These are phyloP conservation scores for Laetiporus sulphureus DNA, from an alignment of 1,284 basidiomycete genomes.

Conservation along the genomic window DNA sequence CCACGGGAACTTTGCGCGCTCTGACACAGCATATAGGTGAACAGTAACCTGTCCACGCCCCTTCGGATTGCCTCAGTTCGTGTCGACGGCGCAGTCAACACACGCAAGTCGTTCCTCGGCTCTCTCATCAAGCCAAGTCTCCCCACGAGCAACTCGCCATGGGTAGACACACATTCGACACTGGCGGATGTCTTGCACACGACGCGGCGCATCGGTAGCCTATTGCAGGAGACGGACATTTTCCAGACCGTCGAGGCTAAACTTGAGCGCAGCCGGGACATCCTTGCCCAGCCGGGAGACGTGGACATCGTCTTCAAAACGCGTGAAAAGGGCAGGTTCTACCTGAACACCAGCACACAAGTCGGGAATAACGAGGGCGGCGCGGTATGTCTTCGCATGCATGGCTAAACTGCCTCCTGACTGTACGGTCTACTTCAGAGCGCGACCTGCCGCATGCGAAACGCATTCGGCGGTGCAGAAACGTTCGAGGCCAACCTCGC, in stretches of 20 bases:
- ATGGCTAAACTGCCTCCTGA: not conserved
- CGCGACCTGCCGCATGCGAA: constrained; percentile 74
- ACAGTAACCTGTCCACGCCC: constrained; percentile 51
- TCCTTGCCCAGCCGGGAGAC: constrained; percentile 56
- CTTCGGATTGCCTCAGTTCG: constrained; percentile 71
- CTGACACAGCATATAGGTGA: too few species aligned
- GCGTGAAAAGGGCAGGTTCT: constrained; percentile 74
- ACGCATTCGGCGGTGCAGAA: constrained; percentile 92
- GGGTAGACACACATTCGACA: constrained; percentile 29
- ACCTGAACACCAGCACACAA: constrained; percentile 85
- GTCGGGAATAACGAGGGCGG: constrained; percentile 92
- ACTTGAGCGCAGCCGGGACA: constrained; percentile 59
- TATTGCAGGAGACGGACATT: constrained; percentile 67
- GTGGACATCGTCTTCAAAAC: constrained; percentile 84
- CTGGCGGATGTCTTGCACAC: constrained; percentile 65
- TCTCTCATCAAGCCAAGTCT: constrained; percentile 72
- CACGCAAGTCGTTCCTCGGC: constrained; percentile 75
- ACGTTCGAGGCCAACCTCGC: constrained; percentile 80
- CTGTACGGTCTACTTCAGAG: constrained; percentile 51
- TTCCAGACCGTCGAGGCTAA: constrained; percentile 69
- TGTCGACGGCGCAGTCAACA: constrained; percentile 70
- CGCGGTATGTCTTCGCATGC: constrained; percentile 53
- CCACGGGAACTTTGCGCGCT: constrained; percentile 1
- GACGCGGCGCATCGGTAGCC: constrained; percentile 56
- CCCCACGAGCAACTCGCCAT: constrained; percentile 4